Evolutionary conservation across 192 early-diverging fungal species (phyloP).

Genomic region (Mortierella alpina): DNA sequence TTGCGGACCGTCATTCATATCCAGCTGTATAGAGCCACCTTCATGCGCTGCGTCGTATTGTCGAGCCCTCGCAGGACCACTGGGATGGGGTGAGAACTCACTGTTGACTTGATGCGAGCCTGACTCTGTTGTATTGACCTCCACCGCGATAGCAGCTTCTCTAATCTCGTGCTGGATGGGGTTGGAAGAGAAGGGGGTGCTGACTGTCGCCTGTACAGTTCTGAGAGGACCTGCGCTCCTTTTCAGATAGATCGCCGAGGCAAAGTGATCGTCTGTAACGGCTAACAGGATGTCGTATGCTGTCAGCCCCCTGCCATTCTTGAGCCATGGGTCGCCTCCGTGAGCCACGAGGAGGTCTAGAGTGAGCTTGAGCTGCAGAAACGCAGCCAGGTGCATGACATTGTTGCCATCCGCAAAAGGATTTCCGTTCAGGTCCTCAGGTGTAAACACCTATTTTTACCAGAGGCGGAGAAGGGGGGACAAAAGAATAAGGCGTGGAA

Average conservation of each 20-base stretch:
- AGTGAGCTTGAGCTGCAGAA: not conserved
- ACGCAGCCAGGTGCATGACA: conserved; percentile 22
- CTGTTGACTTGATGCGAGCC: too few species aligned
- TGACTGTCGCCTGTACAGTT: too few species aligned
- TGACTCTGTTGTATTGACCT: too few species aligned
- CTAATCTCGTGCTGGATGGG: too few species aligned
- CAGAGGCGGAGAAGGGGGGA: not conserved
- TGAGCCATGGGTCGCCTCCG: conserved; percentile 3
- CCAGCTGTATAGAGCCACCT: not conserved
- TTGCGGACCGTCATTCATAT: not conserved
- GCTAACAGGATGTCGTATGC: conserved; percentile 10
- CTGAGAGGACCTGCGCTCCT: not conserved
- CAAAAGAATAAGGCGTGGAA: not conserved
- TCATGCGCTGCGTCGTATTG: not conserved
- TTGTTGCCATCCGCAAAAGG: conserved; percentile 14
- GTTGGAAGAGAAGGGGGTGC: too few species aligned
- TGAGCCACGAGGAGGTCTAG: conserved; percentile 5
- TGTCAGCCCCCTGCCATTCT: conserved; percentile 16
- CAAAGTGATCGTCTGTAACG: not conserved
- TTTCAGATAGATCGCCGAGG: too few species aligned
- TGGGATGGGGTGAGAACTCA: too few species aligned
- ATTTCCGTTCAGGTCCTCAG: not conserved
- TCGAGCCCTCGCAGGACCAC: not conserved
- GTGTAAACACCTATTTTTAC: conserved; percentile 12
- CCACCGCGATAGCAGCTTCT: too few species aligned